Percentiles rank a stretch among this genome's conserved stretches.
phyloP scores from a whole-genome alignment of 306 rosid genomes.

The Prunus dulcis region DNA sequence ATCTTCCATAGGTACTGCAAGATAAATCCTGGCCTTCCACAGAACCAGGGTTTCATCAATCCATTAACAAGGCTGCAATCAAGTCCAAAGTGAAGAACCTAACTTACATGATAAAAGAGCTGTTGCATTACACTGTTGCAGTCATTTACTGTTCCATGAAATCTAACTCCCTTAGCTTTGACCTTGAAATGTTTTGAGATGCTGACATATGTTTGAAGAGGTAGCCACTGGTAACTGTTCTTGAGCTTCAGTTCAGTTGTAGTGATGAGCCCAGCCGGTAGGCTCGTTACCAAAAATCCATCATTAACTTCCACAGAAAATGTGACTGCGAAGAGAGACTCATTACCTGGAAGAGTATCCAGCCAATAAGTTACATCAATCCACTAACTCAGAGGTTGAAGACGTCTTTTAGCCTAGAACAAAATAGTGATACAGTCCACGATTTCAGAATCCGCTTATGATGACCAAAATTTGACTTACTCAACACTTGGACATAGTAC shows the following conservation, averaged over 20 bases:
- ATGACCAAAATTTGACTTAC: too few species aligned
- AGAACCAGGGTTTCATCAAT: too few species aligned
- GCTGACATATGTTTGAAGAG: conserved; percentile 78
- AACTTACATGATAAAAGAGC: conserved; percentile 49
- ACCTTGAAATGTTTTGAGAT: conserved; percentile 74
- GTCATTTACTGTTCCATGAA: conserved; percentile 61
- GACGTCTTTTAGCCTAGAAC: neutral
- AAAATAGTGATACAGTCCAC: too few species aligned
- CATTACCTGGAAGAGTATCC: conserved; percentile 41
- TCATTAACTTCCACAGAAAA: conserved; percentile 79
- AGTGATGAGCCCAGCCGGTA: conserved; percentile 63
- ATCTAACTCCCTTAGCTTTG: conserved; percentile 74
- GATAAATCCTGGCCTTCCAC: too few species aligned
- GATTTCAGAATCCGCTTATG: too few species aligned
- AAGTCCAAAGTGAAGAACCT: conserved; percentile 8
- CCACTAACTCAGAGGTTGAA: neutral
- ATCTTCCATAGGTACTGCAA: too few species aligned
- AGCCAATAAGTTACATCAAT: conserved; percentile 11
- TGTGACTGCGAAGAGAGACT: conserved; percentile 41
- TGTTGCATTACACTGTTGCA: conserved; percentile 69
- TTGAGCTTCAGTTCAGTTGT: conserved; percentile 63
- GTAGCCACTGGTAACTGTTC: conserved; percentile 60
- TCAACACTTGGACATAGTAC: too few species aligned
- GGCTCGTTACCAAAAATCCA: conserved; percentile 58
- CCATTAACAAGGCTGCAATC: neutral